Evolutionary conservation across 1,139 yeast species (phyloP).

Genomic region (Geotrichum candidum): DNA sequence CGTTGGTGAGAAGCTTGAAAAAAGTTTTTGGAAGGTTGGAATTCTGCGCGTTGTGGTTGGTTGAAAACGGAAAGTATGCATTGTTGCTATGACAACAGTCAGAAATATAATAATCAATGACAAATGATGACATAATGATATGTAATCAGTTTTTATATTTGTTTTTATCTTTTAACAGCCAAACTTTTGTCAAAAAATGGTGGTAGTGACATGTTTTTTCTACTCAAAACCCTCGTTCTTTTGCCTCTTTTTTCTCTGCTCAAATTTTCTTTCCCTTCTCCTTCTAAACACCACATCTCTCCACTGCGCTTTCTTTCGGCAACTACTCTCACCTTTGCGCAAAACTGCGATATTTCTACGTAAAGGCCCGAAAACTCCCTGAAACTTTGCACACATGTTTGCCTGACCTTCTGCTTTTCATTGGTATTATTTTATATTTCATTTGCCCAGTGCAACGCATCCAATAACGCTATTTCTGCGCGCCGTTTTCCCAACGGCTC

Average conservation of each 20-base stretch:
- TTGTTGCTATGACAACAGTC: background rate
- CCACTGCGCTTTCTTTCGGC: conserved; percentile 6
- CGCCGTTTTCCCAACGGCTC: background rate
- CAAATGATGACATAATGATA: background rate
- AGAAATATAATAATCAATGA: background rate
- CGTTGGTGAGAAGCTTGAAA: background rate
- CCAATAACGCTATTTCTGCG: background rate
- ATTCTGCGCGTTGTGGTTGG: conserved; percentile 14
- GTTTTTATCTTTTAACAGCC: background rate
- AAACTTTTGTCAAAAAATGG: conserved; percentile 1
- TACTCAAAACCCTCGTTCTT: background rate
- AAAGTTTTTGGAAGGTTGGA: background rate
- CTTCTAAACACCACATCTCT: conserved; percentile 5
- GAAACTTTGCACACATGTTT: conserved; percentile 20
- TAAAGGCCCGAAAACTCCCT: conserved; percentile 13
- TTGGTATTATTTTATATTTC: conserved; percentile 17
- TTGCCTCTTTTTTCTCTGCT: background rate
- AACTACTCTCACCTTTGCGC: background rate
- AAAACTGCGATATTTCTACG: conserved; percentile 2
- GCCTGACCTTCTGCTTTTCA: conserved; percentile 12
- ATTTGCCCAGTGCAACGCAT: background rate
- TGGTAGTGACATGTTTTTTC: conserved; percentile 11
- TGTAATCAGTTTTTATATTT: background rate
- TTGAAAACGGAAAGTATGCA: background rate
- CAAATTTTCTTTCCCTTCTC: background rate